phyloP scores from a whole-genome alignment of 2,329 filamentous ascomycete species.

The Trichoderma sp. region DNA sequence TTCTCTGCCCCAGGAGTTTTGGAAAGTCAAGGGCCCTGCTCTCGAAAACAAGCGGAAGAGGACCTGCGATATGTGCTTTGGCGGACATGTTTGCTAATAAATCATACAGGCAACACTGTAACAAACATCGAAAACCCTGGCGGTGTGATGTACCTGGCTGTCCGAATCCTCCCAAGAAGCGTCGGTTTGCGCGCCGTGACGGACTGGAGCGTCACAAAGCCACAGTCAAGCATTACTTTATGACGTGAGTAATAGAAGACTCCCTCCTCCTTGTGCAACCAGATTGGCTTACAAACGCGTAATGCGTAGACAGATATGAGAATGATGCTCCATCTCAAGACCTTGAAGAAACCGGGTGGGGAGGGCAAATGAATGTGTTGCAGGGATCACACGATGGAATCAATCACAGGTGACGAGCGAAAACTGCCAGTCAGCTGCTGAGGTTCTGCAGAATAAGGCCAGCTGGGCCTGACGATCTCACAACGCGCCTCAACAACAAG shows the following conservation, averaged over 20 bases:
- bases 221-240: slow-evolving; percentile 39
- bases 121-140: slow-evolving; percentile 45
- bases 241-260: slow-evolving; percentile 26
- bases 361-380: not conserved
- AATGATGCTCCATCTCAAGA: not conserved
- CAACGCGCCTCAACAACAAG: not conserved
- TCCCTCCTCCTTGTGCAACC: not conserved
- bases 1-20: not conserved
- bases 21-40: not conserved
- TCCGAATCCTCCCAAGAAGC: slow-evolving; percentile 42
- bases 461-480: not conserved
- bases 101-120: slow-evolving; percentile 40
- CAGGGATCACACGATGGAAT: not conserved
- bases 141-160: slow-evolving; percentile 40
- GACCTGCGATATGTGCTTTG: slow-evolving; percentile 1
- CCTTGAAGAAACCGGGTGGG: not conserved
- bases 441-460: not conserved
- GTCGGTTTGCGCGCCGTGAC: slow-evolving; percentile 42
- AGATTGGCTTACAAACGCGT: not conserved
- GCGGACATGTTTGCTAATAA: slow-evolving; percentile 17
- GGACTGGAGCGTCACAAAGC: slow-evolving; percentile 42
- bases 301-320: not conserved
- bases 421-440: not conserved
- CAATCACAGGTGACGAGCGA: not conserved
- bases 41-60: not conserved